These are phyloP conservation scores for Mangifera indica DNA, from an alignment of 345 rosid species.

Conservation along the genomic window DNA sequence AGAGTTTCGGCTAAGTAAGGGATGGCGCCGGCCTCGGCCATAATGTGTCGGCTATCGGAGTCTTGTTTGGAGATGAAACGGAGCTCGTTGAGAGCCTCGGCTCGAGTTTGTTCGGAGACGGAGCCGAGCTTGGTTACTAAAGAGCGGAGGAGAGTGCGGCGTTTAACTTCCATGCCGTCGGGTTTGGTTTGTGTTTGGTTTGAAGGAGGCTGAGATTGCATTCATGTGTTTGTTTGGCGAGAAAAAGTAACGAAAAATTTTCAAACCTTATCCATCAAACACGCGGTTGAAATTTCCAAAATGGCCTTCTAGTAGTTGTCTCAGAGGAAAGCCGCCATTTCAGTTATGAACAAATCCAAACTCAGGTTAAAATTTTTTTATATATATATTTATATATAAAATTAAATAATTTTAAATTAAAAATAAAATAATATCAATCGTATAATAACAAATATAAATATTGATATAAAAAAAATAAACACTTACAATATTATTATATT, in stretches of 20 bases:
- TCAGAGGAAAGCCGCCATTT: constrained; percentile 1
- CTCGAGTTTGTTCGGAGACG: constrained; percentile 73
- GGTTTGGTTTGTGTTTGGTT: background rate
- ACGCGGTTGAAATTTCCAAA: background rate
- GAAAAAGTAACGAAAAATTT: background rate
- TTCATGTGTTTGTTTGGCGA: background rate
- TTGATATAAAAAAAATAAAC: too few species aligned
- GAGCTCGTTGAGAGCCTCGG: constrained; percentile 71
- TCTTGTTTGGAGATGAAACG: constrained; percentile 78
- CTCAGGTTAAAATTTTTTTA: too few species aligned
- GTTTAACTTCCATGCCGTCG: constrained; percentile 61
- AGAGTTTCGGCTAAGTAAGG: constrained; percentile 83
- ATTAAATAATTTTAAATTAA: too few species aligned
- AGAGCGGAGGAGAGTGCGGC: constrained; percentile 51
- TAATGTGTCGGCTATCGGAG: constrained; percentile 55
- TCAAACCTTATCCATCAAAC: background rate
- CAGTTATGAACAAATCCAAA: background rate
- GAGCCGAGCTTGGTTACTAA: constrained; percentile 74
- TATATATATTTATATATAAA: too few species aligned
- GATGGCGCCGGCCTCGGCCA: constrained; percentile 78
- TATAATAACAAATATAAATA: too few species aligned
- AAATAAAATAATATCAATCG: too few species aligned
- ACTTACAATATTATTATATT: too few species aligned
- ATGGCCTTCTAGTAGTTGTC: background rate
- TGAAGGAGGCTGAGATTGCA: background rate